Percentiles rank a stretch among this genome's conserved stretches.
Conservation (phyloP, 2,329 filamentous ascomycete genomes). For the Karstenula rhodostoma region DNA sequence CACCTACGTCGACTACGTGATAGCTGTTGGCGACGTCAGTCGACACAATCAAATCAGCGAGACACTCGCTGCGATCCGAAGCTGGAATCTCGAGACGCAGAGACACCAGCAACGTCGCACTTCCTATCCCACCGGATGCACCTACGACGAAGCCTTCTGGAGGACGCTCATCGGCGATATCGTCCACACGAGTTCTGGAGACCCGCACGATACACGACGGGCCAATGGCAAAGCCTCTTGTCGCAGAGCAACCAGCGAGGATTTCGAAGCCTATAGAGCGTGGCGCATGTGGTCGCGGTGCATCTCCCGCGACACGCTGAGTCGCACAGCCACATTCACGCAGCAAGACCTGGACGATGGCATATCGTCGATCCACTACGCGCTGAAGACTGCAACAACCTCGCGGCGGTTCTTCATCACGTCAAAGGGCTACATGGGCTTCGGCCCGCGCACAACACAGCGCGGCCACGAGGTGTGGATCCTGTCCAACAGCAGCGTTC, state of each 20-base stretch:
- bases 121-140: conserved; percentile 22
- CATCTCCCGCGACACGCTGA: conserved; percentile 28
- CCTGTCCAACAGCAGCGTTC: conserved; percentile 25
- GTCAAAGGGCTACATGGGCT: conserved; percentile 28
- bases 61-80: conserved; percentile 23
- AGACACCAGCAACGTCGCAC: background rate
- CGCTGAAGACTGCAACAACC: conserved; percentile 27
- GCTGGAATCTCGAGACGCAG: conserved; percentile 22
- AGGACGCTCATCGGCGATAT: conserved; percentile 25
- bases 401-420: conserved; percentile 32
- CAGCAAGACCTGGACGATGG: conserved; percentile 28
- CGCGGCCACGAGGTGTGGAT: conserved; percentile 26
- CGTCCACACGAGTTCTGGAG: conserved; percentile 9
- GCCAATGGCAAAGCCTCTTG: conserved; percentile 11
- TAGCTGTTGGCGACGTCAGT: conserved; percentile 22
- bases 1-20: conserved; percentile 21
- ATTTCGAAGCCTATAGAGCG: conserved; percentile 23
- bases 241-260: conserved; percentile 20
- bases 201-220: background rate
- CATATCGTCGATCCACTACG: conserved; percentile 27
- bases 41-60: conserved; percentile 31
- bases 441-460: conserved; percentile 24
- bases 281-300: conserved; percentile 33
- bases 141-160: conserved; percentile 29
- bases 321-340: conserved; percentile 23